Evolutionary conservation across 2,329 filamentous ascomycete genomes (phyloP).

Genomic region (Pseudogymnoascus sp.): DNA sequence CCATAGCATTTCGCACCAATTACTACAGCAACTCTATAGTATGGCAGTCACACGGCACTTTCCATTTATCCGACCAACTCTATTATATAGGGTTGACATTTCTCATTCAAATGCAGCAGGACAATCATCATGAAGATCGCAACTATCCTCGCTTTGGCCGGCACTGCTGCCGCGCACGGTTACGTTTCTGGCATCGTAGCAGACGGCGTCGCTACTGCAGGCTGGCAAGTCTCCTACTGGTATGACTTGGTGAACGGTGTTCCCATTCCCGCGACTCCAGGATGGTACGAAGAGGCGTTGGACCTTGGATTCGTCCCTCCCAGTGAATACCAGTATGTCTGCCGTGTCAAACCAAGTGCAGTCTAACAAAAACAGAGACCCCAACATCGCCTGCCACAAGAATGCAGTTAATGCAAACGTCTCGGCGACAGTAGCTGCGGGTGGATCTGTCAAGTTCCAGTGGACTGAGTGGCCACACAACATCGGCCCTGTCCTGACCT

Average conservation of each 20-base stretch:
- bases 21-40: neutral
- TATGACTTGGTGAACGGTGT: neutral
- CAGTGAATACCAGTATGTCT: conserved; percentile 32
- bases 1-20: neutral
- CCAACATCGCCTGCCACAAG: conserved; percentile 56
- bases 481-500: conserved; percentile 32
- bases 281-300: conserved; percentile 42
- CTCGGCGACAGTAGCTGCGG: conserved; percentile 51
- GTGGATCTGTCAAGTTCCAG: conserved; percentile 47
- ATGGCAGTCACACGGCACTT: conserved; percentile 1
- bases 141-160: conserved; percentile 16
- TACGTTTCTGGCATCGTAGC: conserved; percentile 36
- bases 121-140: conserved; percentile 1
- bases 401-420: conserved; percentile 41
- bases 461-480: conserved; percentile 62
- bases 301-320: conserved; percentile 47
- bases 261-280: conserved; percentile 29
- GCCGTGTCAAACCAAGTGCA: neutral
- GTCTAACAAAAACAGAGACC: conserved; percentile 13
- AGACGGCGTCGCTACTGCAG: conserved; percentile 29
- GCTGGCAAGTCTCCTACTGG: neutral
- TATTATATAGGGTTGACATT: neutral
- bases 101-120: neutral
- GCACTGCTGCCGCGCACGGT: conserved; percentile 38
- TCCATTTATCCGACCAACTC: neutral